Evolutionary conservation across 2,329 filamentous ascomycete species (phyloP).

Genomic region (Tolypocladium amazonense): DNA sequence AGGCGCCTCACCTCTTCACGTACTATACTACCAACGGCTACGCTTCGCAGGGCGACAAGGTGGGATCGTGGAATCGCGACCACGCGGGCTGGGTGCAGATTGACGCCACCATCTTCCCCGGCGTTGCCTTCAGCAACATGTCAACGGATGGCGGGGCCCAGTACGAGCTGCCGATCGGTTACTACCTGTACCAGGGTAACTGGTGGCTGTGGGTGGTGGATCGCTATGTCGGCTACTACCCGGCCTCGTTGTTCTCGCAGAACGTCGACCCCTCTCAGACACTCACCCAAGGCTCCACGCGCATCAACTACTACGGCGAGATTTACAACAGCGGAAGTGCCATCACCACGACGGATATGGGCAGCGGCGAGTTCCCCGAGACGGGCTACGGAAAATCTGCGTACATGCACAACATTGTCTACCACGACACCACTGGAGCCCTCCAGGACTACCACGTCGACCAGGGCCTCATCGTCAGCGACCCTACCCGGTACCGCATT

Average conservation of each 20-base stretch:
- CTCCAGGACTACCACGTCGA: conserved; percentile 4
- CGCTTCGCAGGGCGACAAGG: conserved; percentile 4
- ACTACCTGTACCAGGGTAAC: conserved; percentile 5
- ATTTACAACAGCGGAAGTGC: conserved; percentile 9
- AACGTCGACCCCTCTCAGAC: conserved; percentile 2
- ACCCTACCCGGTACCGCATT: conserved; percentile 6
- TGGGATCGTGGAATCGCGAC: conserved; percentile 10
- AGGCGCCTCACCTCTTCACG: conserved; percentile 8
- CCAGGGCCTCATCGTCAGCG: conserved; percentile 3
- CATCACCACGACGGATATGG: conserved; percentile 11
- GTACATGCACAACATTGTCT: conserved; percentile 9
- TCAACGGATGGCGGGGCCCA: conserved; percentile 7
- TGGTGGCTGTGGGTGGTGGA: conserved; percentile 10
- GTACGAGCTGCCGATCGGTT: conserved; percentile 7
- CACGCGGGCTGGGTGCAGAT: conserved; percentile 10
- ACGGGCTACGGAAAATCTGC: conserved; percentile 5
- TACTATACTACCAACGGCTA: conserved; percentile 11
- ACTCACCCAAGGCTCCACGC: conserved; percentile 4
- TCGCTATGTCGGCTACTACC: conserved; percentile 10
- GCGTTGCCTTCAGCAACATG: conserved; percentile 4
- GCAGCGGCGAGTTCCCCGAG: conserved; percentile 11
- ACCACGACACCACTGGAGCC: conserved; percentile 2
- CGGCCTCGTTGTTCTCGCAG: conserved; percentile 7
- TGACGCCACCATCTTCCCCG: conserved; percentile 8
- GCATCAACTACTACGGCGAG: conserved; percentile 10